Conservation (phyloP, 2,329 filamentous ascomycete genomes). For the Proliferodiscus dingleyae region DNA sequence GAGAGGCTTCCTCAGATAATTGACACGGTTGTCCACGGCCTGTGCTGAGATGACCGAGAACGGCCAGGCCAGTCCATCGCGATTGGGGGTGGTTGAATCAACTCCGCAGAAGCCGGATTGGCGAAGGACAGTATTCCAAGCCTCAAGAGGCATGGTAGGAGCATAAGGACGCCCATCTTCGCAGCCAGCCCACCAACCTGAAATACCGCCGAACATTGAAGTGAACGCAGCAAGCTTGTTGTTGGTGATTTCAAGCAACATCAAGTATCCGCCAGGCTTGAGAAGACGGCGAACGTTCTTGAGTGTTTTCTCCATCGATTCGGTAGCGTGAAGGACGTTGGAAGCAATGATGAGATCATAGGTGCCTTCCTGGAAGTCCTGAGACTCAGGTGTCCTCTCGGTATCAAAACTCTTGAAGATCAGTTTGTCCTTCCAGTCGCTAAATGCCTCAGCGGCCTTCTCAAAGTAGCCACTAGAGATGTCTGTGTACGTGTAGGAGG, state of each 20-base stretch:
- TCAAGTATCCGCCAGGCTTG: constrained; percentile 27
- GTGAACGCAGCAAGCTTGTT: constrained; percentile 25
- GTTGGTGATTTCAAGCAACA: constrained; percentile 28
- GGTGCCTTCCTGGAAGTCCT: constrained; percentile 14
- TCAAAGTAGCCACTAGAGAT: constrained; percentile 39
- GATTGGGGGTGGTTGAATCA: constrained; percentile 17
- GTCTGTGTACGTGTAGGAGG: constrained; percentile 43
- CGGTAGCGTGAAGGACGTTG: constrained; percentile 24
- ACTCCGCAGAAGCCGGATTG: constrained; percentile 26
- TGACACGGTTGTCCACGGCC: constrained; percentile 30
- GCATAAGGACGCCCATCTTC: constrained; percentile 20
- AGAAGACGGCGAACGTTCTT: constrained; percentile 28
- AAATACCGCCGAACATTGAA: constrained; percentile 28
- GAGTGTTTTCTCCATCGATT: constrained; percentile 24
- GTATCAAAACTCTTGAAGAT: constrained; percentile 30
- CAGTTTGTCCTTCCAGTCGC: constrained; percentile 12
- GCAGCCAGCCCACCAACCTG: constrained; percentile 31
- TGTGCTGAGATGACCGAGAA: constrained; percentile 30
- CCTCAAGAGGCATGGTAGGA: constrained; percentile 5
- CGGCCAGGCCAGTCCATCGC: background rate
- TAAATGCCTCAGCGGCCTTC: constrained; percentile 28
- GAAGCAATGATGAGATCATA: constrained; percentile 24
- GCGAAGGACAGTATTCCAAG: constrained; percentile 22
- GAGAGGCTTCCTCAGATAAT: constrained; percentile 28
- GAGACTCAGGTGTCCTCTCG: constrained; percentile 7